Conservation (phyloP, 2,329 filamentous ascomycete genomes). For the Rhynchosporium agropyri region DNA sequence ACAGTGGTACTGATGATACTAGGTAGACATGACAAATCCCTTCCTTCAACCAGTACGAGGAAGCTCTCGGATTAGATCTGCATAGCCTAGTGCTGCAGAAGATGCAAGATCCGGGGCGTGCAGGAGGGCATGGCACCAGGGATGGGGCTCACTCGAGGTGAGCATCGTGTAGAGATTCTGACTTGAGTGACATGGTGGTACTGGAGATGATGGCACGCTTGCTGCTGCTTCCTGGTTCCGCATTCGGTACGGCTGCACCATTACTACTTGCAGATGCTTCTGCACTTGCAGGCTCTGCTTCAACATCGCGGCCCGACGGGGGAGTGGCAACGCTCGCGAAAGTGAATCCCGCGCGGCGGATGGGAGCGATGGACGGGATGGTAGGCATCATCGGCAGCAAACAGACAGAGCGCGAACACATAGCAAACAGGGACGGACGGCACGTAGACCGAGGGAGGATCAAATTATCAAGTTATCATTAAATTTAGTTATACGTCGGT, state of each 20-base stretch:
- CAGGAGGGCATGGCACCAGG: too few relatives aligned
- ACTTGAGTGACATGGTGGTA: not conserved
- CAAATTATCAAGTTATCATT: not conserved
- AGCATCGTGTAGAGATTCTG: not conserved
- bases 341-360: not conserved
- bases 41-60: too few relatives aligned
- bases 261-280: not conserved
- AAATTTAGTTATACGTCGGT: not conserved
- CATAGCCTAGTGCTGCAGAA: too few relatives aligned
- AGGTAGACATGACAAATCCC: not conserved
- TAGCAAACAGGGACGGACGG: not conserved
- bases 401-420: not conserved
- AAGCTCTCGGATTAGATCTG: too few relatives aligned
- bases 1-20: not conserved
- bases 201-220: not conserved
- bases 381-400: not conserved
- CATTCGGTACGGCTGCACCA: not conserved
- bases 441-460: not conserved
- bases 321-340: not conserved
- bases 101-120: too few relatives aligned
- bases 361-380: not conserved
- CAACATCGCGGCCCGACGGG: not conserved
- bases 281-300: not conserved
- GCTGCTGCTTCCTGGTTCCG: not conserved
- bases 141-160: too few relatives aligned